These are phyloP conservation scores for Lactuca saligna DNA, from an alignment of 129 eudicot species.

Conservation along the genomic window DNA sequence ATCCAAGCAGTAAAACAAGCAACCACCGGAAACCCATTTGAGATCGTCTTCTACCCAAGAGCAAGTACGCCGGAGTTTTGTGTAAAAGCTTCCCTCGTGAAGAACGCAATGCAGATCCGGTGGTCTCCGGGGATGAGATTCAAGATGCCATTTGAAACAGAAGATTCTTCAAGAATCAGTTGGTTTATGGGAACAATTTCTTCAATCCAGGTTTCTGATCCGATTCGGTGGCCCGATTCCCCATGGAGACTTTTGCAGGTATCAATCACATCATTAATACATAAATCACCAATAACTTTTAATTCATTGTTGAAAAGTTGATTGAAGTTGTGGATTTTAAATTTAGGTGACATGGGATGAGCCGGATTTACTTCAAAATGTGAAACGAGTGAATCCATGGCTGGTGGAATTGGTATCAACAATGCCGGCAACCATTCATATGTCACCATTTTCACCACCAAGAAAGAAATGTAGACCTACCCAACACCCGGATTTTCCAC, in stretches of 20 bases:
- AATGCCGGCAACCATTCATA: conserved; percentile 74
- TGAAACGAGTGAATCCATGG: conserved; percentile 95
- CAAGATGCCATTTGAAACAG: conserved; percentile 97
- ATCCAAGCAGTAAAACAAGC: conserved; percentile 74
- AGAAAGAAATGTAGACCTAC: conserved; percentile 72
- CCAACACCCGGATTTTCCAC: conserved; percentile 67
- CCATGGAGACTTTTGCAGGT: conserved; percentile 99
- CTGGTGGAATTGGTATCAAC: conserved; percentile 87
- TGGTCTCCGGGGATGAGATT: conserved; percentile 98
- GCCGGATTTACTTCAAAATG: conserved; percentile 95
- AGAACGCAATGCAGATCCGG: conserved; percentile 77
- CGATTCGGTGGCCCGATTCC: conserved; percentile 93
- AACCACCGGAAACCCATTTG: conserved; percentile 61
- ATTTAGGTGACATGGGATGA: conserved; percentile 94
- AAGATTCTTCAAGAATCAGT: conserved; percentile 91
- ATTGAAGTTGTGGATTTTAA: neutral
- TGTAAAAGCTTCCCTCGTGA: conserved; percentile 74
- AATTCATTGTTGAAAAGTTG: neutral
- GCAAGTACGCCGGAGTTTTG: conserved; percentile 96
- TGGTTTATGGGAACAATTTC: conserved; percentile 99
- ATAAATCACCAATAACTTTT: neutral
- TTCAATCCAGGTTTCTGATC: conserved; percentile 79
- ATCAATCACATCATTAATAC: neutral
- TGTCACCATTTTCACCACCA: conserved; percentile 92
- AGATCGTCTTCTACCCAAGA: conserved; percentile 83